These are phyloP conservation scores for Picea glauca DNA, from an alignment of 75 land plant genomes.

Conservation along the genomic window DNA sequence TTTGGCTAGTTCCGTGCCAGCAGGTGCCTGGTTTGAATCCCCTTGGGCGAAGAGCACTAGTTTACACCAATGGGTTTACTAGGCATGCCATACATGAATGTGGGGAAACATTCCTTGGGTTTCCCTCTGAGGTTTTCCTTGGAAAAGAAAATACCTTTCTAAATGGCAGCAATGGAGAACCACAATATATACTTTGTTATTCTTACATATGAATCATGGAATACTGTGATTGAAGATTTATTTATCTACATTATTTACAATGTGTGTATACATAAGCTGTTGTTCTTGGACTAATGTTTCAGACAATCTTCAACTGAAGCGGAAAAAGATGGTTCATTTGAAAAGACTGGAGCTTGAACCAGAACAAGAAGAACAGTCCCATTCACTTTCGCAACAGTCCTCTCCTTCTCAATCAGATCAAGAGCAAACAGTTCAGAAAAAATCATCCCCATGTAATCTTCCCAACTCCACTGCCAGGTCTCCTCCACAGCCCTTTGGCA, in stretches of 20 bases:
- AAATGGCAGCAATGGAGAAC: no score
- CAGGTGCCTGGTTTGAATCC: no score
- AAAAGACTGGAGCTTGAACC: slow-evolving; percentile 23
- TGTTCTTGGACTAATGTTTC: background rate
- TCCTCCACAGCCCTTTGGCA: no score
- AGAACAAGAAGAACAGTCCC: slow-evolving; percentile 60
- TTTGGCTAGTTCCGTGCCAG: no score
- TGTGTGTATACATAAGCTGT: background rate
- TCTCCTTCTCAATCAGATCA: slow-evolving; percentile 69
- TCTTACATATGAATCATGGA: no score
- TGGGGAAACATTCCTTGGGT: background rate
- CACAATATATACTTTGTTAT: no score
- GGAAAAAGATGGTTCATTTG: slow-evolving; percentile 31
- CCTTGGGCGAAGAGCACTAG: no score
- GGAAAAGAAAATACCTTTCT: background rate
- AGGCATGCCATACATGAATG: no score
- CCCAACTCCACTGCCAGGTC: no score
- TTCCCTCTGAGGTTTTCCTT: background rate
- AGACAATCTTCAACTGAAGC: slow-evolving; percentile 45
- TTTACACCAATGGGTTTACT: no score
- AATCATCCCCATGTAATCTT: no score
- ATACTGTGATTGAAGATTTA: background rate
- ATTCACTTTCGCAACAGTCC: slow-evolving; percentile 48
- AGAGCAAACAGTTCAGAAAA: slow-evolving; percentile 25
- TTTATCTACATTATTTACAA: background rate